phyloP scores from a whole-genome alignment of 768 basidiomycete species.

The Phanerodontia chrysosporium region DNA sequence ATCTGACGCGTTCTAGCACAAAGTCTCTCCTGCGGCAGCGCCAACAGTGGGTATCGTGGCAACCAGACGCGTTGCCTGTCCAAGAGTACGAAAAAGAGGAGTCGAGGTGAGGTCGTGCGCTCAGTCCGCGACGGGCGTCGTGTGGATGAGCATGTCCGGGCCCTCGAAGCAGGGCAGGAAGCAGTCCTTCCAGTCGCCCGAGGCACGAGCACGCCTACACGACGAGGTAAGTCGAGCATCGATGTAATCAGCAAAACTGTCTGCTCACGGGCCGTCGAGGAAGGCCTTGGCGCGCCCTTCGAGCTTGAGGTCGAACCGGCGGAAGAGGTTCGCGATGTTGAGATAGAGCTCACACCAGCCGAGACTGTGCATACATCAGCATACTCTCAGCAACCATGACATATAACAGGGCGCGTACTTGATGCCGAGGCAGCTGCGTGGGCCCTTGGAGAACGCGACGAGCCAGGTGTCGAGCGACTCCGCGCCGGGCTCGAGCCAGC shows the following conservation, averaged over 20 bases:
- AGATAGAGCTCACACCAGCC: conserved; percentile 43
- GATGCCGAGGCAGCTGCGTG: conserved; percentile 41
- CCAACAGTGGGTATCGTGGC: too few relatives aligned
- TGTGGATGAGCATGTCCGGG: background rate
- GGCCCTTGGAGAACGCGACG: conserved; percentile 41
- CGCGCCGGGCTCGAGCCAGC: conserved; percentile 36
- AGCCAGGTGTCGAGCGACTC: conserved; percentile 37
- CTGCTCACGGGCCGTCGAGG: background rate
- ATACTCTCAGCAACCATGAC: background rate
- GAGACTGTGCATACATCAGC: conserved; percentile 26
- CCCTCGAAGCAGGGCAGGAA: conserved; percentile 8
- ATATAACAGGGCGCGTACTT: conserved; percentile 30
- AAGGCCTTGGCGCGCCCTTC: conserved; percentile 13
- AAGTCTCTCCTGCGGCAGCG: too few relatives aligned
- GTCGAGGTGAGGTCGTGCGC: too few relatives aligned
- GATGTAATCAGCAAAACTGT: background rate
- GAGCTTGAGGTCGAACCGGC: conserved; percentile 32
- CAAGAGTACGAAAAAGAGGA: too few relatives aligned
- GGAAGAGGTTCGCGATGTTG: conserved; percentile 36
- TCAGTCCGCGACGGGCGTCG: background rate
- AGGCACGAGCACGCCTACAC: background rate
- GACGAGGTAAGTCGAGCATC: background rate
- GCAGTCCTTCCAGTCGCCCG: background rate
- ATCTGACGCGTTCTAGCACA: too few relatives aligned
- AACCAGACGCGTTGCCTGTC: too few relatives aligned